phyloP scores from a whole-genome alignment of 306 rosid genomes.

The Malus sieversii region DNA sequence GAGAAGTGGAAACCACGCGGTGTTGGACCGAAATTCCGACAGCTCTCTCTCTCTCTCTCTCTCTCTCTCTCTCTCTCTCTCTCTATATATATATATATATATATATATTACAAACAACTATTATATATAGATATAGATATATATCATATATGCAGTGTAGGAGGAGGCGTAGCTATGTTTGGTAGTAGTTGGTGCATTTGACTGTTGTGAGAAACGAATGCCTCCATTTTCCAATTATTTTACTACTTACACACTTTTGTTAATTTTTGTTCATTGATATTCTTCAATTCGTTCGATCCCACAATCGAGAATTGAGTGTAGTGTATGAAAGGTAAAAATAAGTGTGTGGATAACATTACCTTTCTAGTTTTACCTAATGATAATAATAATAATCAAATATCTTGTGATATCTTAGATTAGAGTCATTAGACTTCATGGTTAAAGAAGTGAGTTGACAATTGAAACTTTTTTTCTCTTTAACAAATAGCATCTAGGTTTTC shows the following conservation, averaged over 20 bases:
- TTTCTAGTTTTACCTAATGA: no score
- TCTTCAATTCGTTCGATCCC: no score
- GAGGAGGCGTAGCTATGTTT: background rate
- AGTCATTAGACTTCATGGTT: background rate
- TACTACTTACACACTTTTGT: no score
- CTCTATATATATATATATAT: no score
- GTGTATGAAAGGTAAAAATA: no score
- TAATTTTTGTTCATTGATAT: no score
- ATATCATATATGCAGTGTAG: no score
- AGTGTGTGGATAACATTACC: no score
- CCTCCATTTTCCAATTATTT: background rate
- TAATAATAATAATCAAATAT: background rate
- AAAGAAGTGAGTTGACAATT: background rate
- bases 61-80: no score
- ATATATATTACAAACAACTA: no score
- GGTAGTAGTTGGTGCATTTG: background rate
- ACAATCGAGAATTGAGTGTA: no score
- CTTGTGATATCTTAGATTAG: background rate
- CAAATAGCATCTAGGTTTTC: background rate
- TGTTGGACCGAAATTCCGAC: background rate
- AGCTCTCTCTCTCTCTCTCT: background rate
- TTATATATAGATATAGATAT: no score
- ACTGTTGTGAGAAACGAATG: background rate
- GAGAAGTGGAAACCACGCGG: background rate
- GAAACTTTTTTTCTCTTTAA: background rate